Conservation (phyloP, 306 rosid species). For the Fragaria nilgerrensis region DNA sequence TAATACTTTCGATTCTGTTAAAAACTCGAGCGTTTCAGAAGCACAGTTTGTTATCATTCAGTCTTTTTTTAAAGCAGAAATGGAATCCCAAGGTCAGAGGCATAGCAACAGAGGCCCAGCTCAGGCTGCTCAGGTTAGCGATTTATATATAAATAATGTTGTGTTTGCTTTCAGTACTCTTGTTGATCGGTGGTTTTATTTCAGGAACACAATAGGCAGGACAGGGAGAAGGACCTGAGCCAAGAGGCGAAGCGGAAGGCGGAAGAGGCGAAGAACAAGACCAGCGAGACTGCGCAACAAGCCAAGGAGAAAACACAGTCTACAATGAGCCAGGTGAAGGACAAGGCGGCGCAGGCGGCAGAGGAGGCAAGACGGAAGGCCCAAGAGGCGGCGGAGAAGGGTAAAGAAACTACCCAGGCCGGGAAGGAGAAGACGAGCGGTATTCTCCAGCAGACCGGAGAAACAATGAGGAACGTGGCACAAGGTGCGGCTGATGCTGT, state of each 20-base stretch:
- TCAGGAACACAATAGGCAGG: conserved; percentile 43
- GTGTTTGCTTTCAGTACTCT: background rate
- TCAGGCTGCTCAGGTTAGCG: conserved; percentile 54
- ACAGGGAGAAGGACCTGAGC: conserved; percentile 24
- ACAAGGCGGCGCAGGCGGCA: conserved; percentile 10
- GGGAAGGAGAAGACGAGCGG: conserved; percentile 31
- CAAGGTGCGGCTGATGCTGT: conserved; percentile 50
- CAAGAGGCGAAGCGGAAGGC: conserved; percentile 34
- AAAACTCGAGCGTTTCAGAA: background rate
- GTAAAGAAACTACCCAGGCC: background rate
- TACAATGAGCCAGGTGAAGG: conserved; percentile 11
- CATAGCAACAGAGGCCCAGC: conserved; percentile 40
- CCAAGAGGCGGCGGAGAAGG: background rate
- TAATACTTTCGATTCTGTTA: background rate
- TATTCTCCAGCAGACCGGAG: conserved; percentile 53
- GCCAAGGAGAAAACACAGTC: conserved; percentile 32
- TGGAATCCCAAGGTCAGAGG: conserved; percentile 48
- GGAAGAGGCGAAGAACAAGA: conserved; percentile 29
- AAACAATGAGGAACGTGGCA: conserved; percentile 49
- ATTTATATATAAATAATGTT: background rate
- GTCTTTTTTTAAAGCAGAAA: conserved; percentile 11
- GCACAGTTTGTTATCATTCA: background rate
- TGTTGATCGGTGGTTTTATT: background rate
- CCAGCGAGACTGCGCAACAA: background rate
- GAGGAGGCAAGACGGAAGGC: conserved; percentile 25